Evolutionary conservation across 164 flowering plant genomes (phyloP), one percentile per base, ranked within the genome.

Genomic region (Aristolochia fimbriata): DNA sequence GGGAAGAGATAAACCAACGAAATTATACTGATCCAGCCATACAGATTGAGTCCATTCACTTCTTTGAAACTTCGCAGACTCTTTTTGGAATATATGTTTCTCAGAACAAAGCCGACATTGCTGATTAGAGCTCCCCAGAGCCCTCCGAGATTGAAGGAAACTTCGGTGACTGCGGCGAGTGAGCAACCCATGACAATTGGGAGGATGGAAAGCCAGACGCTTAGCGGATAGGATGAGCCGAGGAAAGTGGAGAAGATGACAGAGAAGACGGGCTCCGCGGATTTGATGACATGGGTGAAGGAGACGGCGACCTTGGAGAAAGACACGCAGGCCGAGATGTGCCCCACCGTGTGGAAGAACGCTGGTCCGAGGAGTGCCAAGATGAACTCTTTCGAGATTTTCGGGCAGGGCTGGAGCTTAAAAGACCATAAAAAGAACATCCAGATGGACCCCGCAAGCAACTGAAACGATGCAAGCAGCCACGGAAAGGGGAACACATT

Each of bases 281-380:
- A 86, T 71, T 91, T 88, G 71, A 91, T 88, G 25, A 91, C 92
- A 65, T 91, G 96, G 58, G 97, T 92, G 74, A 88, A 88, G 1
- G 98, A 88, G 30, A 91, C 98, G n/a, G 96, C 98, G 7, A 84
- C 96, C 62, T 88, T 92, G 6, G 98, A 86, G 77, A 92, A 83
- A 8, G 93, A 85, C 23, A 91, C 93, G 57, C 92, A 83, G 9
- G 98, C 95, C 7, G 96, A 83, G 24, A 92, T 83, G 70, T 92
- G 95, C 33, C 98, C 98, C 4, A 92, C 64, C 0, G 95, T 84
- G 81, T 92, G 98, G 62, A 87, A 87, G 66, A 92, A 62, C 11
- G 96, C 93, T 7, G 95, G 92, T 0, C 91, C 92, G 41, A 91
- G 87, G 15, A 91, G 84, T 5, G 92, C 98, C 55, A 85, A 12